phyloP scores from a whole-genome alignment of 345 rosid genomes.

The Eutrema heterophyllum region DNA sequence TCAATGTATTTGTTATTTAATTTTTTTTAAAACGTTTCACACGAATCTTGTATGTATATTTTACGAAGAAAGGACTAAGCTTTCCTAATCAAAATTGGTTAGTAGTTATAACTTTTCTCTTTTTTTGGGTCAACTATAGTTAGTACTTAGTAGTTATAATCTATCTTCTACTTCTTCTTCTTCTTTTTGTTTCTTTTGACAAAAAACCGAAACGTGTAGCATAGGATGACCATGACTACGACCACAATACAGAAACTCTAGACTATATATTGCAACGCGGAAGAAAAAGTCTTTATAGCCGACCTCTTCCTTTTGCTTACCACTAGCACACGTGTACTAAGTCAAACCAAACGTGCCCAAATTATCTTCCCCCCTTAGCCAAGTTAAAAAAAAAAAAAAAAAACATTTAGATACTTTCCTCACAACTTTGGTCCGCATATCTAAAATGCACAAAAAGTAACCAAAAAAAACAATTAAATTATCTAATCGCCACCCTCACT shows the following conservation, averaged over 20 bases:
- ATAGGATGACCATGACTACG: constrained; percentile 15
- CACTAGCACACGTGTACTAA: constrained; percentile 29
- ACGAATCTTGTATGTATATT: neutral
- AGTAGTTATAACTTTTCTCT: neutral
- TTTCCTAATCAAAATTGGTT: constrained; percentile 6
- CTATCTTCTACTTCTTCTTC: neutral
- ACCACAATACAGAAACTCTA: constrained; percentile 13
- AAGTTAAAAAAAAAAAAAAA: neutral
- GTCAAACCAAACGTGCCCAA: constrained; percentile 33
- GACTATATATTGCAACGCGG: constrained; percentile 1
- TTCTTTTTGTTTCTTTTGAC: too few species aligned
- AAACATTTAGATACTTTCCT: constrained; percentile 14
- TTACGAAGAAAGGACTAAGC: neutral
- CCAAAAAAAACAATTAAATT: too few species aligned
- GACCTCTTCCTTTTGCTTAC: constrained; percentile 15
- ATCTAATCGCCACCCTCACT: constrained; percentile 25
- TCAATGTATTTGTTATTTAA: too few species aligned
- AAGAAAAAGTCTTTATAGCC: constrained; percentile 14
- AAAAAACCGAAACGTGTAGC: constrained; percentile 21
- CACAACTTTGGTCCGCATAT: constrained; percentile 22
- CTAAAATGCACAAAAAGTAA: neutral
- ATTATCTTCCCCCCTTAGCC: neutral
- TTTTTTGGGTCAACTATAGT: constrained; percentile 21
- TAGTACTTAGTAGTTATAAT: constrained; percentile 22
- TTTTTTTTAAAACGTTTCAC: neutral